Conservation (phyloP, 2,329 filamentous ascomycete species). For the Ceratocystis cubensis region DNA sequence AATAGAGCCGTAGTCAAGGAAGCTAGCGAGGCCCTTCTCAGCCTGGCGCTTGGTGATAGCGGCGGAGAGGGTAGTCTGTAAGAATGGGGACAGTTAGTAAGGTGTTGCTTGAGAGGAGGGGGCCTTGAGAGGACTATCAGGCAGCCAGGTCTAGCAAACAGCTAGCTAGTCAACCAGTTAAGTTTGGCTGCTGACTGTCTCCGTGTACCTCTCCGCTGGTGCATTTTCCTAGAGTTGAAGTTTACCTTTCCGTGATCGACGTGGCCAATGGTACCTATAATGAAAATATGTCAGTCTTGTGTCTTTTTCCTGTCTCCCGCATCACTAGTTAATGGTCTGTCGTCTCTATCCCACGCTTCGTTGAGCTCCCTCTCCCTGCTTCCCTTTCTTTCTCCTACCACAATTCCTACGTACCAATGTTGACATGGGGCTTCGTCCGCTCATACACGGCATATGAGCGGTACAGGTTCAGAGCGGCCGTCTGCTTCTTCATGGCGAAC, state of each 20-base stretch:
- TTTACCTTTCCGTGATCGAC: conserved; percentile 97
- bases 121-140: neutral
- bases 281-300: conserved; percentile 22
- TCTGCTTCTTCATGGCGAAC: conserved; percentile 50
- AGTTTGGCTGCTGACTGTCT: neutral
- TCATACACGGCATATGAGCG: conserved; percentile 61
- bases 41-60: conserved; percentile 98
- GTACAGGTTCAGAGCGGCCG: conserved; percentile 52
- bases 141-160: neutral
- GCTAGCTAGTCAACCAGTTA: neutral
- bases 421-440: conserved; percentile 93
- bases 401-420: conserved; percentile 57
- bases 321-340: neutral
- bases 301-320: neutral
- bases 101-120: neutral
- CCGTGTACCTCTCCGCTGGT: no score
- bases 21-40: conserved; percentile 84
- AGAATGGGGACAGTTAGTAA: conserved; percentile 3
- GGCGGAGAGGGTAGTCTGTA: conserved; percentile 87
- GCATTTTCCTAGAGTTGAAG: neutral
- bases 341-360: neutral
- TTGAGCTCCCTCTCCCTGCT: neutral
- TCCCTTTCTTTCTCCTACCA: neutral
- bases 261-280: conserved; percentile 83
- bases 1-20: conserved; percentile 94